Conservation (phyloP, 1,139 yeast species). For the Arxiozyma heterogenica region DNA sequence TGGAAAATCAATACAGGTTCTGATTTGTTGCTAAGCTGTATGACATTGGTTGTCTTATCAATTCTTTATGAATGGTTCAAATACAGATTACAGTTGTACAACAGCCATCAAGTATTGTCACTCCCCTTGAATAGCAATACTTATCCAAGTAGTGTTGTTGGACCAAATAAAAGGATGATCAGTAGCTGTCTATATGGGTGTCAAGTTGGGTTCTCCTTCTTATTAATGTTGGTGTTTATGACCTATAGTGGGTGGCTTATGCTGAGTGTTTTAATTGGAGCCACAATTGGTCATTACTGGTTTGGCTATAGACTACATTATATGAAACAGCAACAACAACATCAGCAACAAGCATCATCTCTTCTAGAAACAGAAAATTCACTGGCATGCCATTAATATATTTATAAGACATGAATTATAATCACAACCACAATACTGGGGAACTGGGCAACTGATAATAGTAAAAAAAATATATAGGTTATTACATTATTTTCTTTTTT, state of each 20-base stretch:
- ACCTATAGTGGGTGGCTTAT: slow-evolving; percentile 79
- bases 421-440: too few relatives aligned
- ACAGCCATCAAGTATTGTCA: slow-evolving; percentile 1
- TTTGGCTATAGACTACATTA: not conserved
- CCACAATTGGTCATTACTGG: slow-evolving; percentile 49
- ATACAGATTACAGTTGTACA: slow-evolving; percentile 19
- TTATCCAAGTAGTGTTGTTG: not conserved
- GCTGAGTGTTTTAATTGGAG: slow-evolving; percentile 64
- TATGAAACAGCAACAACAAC: slow-evolving; percentile 1
- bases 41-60: slow-evolving; percentile 42
- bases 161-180: slow-evolving; percentile 21
- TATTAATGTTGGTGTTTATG: slow-evolving; percentile 75
- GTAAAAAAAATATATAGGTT: not conserved
- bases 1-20: slow-evolving; percentile 59
- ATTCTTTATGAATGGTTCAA: slow-evolving; percentile 56
- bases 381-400: slow-evolving; percentile 25
- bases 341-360: slow-evolving; percentile 1
- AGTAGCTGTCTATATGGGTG: slow-evolving; percentile 49
- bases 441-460: not conserved
- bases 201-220: slow-evolving; percentile 69
- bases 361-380: slow-evolving; percentile 6
- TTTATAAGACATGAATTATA: too few relatives aligned
- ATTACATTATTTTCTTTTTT: not conserved
- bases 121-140: not conserved
- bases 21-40: slow-evolving; percentile 45